These are phyloP conservation scores for Globisporangium megalacanthum DNA, from an alignment of 352 stramenopile species.

Conservation along the genomic window DNA sequence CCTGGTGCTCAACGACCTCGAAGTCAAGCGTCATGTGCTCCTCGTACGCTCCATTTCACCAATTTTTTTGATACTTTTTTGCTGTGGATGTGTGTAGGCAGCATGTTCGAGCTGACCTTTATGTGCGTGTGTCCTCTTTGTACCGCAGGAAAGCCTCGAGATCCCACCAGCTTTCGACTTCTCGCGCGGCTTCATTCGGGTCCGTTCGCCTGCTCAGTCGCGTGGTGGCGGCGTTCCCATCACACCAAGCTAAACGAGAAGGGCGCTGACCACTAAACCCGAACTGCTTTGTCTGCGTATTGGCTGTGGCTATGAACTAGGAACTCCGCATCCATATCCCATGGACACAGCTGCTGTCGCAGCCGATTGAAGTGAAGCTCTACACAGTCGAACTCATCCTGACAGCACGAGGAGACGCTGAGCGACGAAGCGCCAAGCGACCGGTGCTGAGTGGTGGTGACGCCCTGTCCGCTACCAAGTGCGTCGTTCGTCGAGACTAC, in stretches of 20 bases:
- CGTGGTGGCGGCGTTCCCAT: too few relatives aligned
- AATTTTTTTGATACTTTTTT: too few relatives aligned
- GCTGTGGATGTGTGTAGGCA: not conserved
- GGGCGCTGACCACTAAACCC: too few relatives aligned
- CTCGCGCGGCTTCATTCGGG: slow-evolving; percentile 78
- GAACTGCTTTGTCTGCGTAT: not conserved
- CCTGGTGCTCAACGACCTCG: slow-evolving; percentile 83
- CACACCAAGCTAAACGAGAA: too few relatives aligned
- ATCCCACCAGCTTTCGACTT: slow-evolving; percentile 87
- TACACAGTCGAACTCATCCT: slow-evolving; percentile 88
- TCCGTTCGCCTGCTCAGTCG: slow-evolving; percentile 15
- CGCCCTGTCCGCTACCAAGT: not conserved
- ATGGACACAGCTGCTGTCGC: slow-evolving; percentile 83
- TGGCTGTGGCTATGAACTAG: slow-evolving; percentile 13
- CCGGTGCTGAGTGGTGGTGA: slow-evolving; percentile 12
- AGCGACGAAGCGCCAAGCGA: slow-evolving; percentile 13
- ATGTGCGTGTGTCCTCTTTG: not conserved
- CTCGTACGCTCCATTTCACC: slow-evolving; percentile 14
- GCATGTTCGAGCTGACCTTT: not conserved
- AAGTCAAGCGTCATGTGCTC: slow-evolving; percentile 86
- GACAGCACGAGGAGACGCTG: slow-evolving; percentile 36
- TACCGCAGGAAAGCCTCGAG: slow-evolving; percentile 63
- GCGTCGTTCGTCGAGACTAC: too few relatives aligned
- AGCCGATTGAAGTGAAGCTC: slow-evolving; percentile 85
- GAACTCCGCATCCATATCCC: slow-evolving; percentile 87